Conservation (phyloP, 768 basidiomycete species). For the Psilocybe subaeruginosa region DNA sequence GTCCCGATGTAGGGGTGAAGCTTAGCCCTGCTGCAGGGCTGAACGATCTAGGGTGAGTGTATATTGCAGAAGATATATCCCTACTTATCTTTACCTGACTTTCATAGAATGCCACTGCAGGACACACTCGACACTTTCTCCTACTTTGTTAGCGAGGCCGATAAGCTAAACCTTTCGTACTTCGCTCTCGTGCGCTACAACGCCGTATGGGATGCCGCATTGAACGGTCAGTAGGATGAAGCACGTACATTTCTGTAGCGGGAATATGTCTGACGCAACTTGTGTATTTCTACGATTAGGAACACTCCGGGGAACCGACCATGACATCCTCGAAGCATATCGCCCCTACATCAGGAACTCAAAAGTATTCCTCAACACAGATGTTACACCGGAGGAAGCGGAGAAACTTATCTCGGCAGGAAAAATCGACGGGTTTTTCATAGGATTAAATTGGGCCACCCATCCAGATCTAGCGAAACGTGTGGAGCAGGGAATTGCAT, state of each 20-base stretch:
- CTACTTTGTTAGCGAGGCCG: constrained; percentile 44
- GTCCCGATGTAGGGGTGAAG: constrained; percentile 48
- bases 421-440: background rate
- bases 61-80: background rate
- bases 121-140: constrained; percentile 45
- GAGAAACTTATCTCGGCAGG: constrained; percentile 3
- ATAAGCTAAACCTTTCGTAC: constrained; percentile 40
- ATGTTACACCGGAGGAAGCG: constrained; percentile 2
- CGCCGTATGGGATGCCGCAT: background rate
- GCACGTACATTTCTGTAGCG: too few species aligned
- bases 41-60: constrained; percentile 44
- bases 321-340: constrained; percentile 4
- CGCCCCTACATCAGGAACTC: constrained; percentile 3
- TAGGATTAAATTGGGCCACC: background rate
- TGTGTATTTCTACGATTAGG: background rate
- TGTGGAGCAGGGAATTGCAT: background rate
- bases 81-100: background rate
- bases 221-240: background rate
- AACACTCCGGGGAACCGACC: background rate
- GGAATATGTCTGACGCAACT: too few species aligned
- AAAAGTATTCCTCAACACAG: constrained; percentile 6
- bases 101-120: constrained; percentile 42
- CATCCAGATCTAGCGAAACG: constrained; percentile 8
- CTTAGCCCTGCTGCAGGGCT: constrained; percentile 44
- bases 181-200: constrained; percentile 34